Percentiles rank a stretch among this genome's conserved stretches.
Evolutionary conservation across 345 rosid genomes (phyloP).

Genomic region (Pistacia vera): DNA sequence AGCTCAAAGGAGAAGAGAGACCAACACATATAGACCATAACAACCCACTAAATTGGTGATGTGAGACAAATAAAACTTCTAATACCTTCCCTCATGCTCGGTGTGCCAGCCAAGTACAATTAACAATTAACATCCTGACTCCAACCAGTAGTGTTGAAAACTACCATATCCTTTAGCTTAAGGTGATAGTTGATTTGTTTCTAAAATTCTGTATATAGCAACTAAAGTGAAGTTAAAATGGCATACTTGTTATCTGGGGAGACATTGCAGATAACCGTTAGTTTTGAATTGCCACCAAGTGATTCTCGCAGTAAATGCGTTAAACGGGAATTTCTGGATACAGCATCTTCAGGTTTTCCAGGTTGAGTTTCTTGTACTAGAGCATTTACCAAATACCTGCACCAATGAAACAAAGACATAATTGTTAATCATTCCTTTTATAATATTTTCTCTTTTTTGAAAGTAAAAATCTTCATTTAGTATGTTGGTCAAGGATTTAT

Average conservation of each 20-base stretch:
- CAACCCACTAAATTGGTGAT: no score
- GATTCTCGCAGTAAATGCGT: constrained; percentile 84
- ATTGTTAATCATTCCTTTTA: neutral
- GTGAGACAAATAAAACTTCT: no score
- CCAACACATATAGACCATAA: no score
- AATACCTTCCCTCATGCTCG: no score
- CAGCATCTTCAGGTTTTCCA: constrained; percentile 45
- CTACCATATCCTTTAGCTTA: no score
- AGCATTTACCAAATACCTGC: constrained; percentile 67
- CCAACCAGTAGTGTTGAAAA: no score
- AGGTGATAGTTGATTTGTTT: no score
- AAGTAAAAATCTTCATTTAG: neutral
- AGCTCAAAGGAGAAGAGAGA: no score
- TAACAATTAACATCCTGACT: no score
- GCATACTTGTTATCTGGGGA: constrained; percentile 66
- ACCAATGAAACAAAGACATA: constrained; percentile 28
- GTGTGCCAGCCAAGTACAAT: no score
- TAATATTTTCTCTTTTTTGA: neutral
- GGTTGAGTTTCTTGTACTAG: constrained; percentile 53
- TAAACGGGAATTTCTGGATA: constrained; percentile 63
- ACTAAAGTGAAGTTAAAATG: constrained; percentile 7
- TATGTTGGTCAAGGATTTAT: constrained; percentile 18
- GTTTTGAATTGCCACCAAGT: constrained; percentile 96
- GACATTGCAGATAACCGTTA: constrained; percentile 80
- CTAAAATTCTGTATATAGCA: constrained; percentile 1